Evolutionary conservation across 768 basidiomycete genomes (phyloP).

Genomic region (Zangia roseola): DNA sequence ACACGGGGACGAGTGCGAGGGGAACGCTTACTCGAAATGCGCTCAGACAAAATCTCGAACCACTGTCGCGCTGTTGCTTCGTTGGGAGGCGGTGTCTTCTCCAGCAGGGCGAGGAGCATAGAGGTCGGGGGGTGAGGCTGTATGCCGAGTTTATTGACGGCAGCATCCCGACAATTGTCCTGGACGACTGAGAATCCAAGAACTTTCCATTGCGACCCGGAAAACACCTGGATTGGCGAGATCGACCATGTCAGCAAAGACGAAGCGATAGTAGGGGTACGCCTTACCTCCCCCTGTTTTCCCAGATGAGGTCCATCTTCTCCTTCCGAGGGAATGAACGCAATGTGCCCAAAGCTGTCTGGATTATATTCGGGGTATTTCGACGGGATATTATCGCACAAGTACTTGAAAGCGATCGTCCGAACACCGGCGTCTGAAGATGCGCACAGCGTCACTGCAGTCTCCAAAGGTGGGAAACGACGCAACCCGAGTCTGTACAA

Average conservation of each 20-base stretch:
- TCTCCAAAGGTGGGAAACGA: slow-evolving; percentile 64
- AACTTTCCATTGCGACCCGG: slow-evolving; percentile 59
- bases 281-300: slow-evolving; percentile 58
- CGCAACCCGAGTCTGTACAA: slow-evolving; percentile 69
- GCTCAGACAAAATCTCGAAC: slow-evolving; percentile 68
- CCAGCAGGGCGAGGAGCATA: slow-evolving; percentile 57
- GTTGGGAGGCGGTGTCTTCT: slow-evolving; percentile 56
- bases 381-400: slow-evolving; percentile 67
- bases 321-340: slow-evolving; percentile 78
- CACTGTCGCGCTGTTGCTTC: slow-evolving; percentile 55
- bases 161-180: slow-evolving; percentile 49
- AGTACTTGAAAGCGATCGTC: slow-evolving; percentile 72
- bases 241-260: not conserved
- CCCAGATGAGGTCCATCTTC: slow-evolving; percentile 54
- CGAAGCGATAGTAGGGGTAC: not conserved
- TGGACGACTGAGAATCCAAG: slow-evolving; percentile 79
- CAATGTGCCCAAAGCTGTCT: slow-evolving; percentile 50
- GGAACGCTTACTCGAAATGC: slow-evolving; percentile 50
- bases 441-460: slow-evolving; percentile 68
- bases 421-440: slow-evolving; percentile 49
- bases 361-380: slow-evolving; percentile 62
- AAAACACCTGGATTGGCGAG: slow-evolving; percentile 56
- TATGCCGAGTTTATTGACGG: slow-evolving; percentile 63
- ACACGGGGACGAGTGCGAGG: not conserved
- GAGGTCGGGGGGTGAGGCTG: slow-evolving; percentile 64